phyloP scores from a whole-genome alignment of 495 filamentous ascomycete genomes.

The Rostrohypoxylon terebratum region DNA sequence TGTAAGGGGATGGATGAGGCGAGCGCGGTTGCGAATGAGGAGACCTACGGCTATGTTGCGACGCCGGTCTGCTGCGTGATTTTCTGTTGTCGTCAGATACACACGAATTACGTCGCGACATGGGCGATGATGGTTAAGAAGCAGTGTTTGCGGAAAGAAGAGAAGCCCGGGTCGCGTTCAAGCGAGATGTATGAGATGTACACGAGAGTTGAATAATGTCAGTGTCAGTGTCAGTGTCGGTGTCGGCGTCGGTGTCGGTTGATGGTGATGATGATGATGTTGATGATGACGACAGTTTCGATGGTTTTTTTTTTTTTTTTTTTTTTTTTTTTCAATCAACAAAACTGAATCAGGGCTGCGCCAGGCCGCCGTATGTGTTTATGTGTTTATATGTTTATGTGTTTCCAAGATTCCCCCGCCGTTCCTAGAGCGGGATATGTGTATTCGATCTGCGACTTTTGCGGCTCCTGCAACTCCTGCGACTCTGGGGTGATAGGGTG shows the following conservation, averaged over 20 bases:
- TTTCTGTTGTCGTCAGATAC: constrained; percentile 47
- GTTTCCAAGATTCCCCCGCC: constrained; percentile 28
- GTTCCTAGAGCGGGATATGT: constrained; percentile 31
- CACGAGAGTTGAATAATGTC: too few relatives aligned
- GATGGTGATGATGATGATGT: too few relatives aligned
- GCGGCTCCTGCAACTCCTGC: too few relatives aligned
- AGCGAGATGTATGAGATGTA: not conserved
- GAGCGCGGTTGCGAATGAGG: constrained; percentile 44
- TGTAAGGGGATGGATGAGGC: constrained; percentile 33
- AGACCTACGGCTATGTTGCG: constrained; percentile 38
- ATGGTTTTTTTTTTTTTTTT: too few relatives aligned
- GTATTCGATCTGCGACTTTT: too few relatives aligned
- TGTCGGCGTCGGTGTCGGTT: too few relatives aligned
- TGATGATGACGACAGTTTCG: not conserved
- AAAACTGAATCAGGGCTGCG: constrained; percentile 26
- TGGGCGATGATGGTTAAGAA: constrained; percentile 23
- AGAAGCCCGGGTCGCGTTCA: constrained; percentile 13
- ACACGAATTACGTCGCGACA: constrained; percentile 48
- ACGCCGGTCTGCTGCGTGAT: constrained; percentile 40
- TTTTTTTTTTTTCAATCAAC: too few relatives aligned
- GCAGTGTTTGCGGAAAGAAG: not conserved
- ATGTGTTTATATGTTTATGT: too few relatives aligned
- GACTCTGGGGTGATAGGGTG: constrained; percentile 29
- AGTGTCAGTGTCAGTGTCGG: too few relatives aligned
- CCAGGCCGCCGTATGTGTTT: constrained; percentile 37